These are phyloP conservation scores for Alternaria triticina DNA, from an alignment of 2,329 filamentous ascomycete genomes.

Conservation along the genomic window DNA sequence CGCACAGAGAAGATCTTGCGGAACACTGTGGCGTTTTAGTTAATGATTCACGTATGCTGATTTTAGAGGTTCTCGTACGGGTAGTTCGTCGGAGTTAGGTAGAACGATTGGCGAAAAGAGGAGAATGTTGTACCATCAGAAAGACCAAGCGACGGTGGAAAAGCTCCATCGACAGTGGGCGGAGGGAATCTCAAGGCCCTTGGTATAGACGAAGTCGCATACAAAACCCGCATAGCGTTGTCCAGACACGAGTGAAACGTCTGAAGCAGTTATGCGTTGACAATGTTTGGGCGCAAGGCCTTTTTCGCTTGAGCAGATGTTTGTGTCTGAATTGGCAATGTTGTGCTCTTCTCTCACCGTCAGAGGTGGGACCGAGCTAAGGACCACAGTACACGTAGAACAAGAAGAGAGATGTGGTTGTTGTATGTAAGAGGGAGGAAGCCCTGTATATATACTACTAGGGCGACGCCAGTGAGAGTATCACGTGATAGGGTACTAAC, in stretches of 20 bases:
- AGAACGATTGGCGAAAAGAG: not conserved
- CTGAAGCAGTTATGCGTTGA: not conserved
- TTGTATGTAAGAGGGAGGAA: too few relatives aligned
- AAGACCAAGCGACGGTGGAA: not conserved
- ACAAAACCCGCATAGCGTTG: not conserved
- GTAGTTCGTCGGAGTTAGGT: not conserved
- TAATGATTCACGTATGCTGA: not conserved
- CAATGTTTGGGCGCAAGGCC: not conserved
- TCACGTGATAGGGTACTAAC: too few relatives aligned
- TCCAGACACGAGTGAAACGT: not conserved
- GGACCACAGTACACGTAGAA: not conserved
- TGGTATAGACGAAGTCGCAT: too few relatives aligned
- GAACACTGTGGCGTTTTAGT: constrained; percentile 2
- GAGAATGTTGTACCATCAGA: not conserved
- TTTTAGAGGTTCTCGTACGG: not conserved
- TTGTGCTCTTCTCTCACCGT: not conserved
- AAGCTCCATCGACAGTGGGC: not conserved
- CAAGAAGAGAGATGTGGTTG: too few relatives aligned
- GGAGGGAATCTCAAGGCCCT: too few relatives aligned
- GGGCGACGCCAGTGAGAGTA: too few relatives aligned
- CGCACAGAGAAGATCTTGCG: not conserved
- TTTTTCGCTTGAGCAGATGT: not conserved
- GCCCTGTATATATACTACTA: too few relatives aligned
- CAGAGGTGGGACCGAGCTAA: not conserved
- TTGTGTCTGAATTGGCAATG: not conserved